A percentile compares a stretch with the other conserved stretches of the same genome.
Conservation (phyloP, 768 basidiomycete species). For the Lentinula edodes region DNA sequence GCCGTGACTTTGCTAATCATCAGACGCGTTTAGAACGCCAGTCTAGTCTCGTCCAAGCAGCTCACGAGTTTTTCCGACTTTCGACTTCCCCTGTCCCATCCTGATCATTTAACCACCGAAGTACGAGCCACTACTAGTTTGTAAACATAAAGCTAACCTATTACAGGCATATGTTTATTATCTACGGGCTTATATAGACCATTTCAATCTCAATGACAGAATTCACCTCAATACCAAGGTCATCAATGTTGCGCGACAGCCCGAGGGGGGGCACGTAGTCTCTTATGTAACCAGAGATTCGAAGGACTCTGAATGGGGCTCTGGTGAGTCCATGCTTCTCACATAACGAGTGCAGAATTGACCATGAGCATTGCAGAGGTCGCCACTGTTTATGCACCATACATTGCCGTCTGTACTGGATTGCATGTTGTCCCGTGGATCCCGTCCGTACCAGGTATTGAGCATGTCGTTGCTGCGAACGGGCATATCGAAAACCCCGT, state of each 20-base stretch:
- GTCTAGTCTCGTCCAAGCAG: slow-evolving; percentile 53
- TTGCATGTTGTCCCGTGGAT: slow-evolving; percentile 50
- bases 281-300: slow-evolving; percentile 21
- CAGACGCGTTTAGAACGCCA: slow-evolving; percentile 30
- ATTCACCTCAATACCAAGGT: slow-evolving; percentile 34
- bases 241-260: slow-evolving; percentile 27
- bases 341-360: not conserved
- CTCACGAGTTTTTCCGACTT: slow-evolving; percentile 58
- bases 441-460: slow-evolving; percentile 44
- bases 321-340: slow-evolving; percentile 14
- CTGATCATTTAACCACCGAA: slow-evolving; percentile 42
- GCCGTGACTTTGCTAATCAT: not conserved
- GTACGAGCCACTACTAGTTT: slow-evolving; percentile 13
- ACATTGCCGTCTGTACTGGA: slow-evolving; percentile 49
- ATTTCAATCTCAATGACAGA: slow-evolving; percentile 33
- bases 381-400: slow-evolving; percentile 26
- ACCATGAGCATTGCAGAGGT: slow-evolving; percentile 14
- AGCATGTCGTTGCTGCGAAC: slow-evolving; percentile 24
- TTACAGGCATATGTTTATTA: slow-evolving; percentile 45
- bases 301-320: slow-evolving; percentile 22
- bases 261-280: slow-evolving; percentile 30
- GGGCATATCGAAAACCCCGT: slow-evolving; percentile 12
- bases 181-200: slow-evolving; percentile 36
- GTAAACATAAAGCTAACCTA: not conserved
- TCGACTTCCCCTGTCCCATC: slow-evolving; percentile 38